Conservation (phyloP, 805 yeast genomes). For the Cyberlindnera mycetangii region DNA sequence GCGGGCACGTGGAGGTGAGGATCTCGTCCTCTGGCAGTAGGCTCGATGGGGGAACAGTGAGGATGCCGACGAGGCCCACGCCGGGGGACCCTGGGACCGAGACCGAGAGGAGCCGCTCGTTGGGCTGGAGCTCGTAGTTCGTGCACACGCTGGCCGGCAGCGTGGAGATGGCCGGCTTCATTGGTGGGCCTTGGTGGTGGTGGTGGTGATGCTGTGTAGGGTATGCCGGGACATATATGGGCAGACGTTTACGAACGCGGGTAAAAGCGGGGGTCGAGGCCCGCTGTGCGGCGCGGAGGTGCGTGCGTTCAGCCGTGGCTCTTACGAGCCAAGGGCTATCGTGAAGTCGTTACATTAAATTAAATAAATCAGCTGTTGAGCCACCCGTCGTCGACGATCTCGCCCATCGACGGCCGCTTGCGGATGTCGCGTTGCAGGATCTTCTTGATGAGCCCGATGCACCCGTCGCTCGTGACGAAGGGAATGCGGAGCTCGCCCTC, state of each 20-base stretch:
- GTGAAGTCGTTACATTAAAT: not conserved
- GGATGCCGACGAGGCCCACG: conserved; percentile 35
- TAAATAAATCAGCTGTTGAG: conserved; percentile 26
- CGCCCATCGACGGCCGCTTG: conserved; percentile 70
- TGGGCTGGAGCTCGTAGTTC: conserved; percentile 21
- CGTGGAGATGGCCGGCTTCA: conserved; percentile 12
- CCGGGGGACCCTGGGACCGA: conserved; percentile 23
- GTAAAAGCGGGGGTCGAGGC: not conserved
- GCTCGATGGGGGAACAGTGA: conserved; percentile 33
- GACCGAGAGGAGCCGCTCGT: conserved; percentile 28
- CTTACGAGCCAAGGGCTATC: not conserved
- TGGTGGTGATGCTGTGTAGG: too few relatives aligned
- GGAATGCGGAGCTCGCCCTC: conserved; percentile 84
- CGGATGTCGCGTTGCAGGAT: conserved; percentile 68
- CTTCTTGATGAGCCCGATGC: conserved; percentile 56
- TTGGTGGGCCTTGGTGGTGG: not conserved
- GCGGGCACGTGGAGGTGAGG: too few relatives aligned
- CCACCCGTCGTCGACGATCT: conserved; percentile 74
- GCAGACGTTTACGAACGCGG: not conserved
- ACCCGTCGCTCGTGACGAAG: conserved; percentile 51
- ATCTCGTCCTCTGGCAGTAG: conserved; percentile 21
- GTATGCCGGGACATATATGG: too few relatives aligned
- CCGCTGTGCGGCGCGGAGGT: too few relatives aligned
- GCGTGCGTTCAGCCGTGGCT: too few relatives aligned
- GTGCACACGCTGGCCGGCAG: conserved; percentile 22